Base-by-base conservation (phyloP, 2,329 filamentous ascomycete genomes). In the Penicillium sp. region DNA sequence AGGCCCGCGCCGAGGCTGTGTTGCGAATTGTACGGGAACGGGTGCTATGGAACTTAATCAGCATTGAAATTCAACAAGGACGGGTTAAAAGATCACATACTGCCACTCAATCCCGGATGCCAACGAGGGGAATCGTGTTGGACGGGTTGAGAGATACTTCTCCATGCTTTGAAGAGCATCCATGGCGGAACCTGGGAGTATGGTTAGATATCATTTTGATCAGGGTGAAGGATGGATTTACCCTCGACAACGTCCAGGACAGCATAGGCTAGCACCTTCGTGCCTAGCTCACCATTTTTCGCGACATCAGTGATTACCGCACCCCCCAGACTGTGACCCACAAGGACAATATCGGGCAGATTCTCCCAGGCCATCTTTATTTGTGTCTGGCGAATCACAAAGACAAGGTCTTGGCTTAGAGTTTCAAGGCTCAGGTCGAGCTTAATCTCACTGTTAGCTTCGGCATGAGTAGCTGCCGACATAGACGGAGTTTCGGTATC, bases 101-200 rank as follows among this genome's bases (percentile, higher is more conserved):
- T 99, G 94, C 94, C 94, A 99, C 64, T 95, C 90, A 59, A 99
- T 91, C 6, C 88, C 93, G 3, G 88, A 84, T 57, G 88, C 81
- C 15, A 96, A 62, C 10, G 85, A 88, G n/a, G 84, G 78, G 65
- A 99, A 99, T 2, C 86, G 84, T 7, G 79, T 78, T 0, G 94
- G 94, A 18, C 94, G 83, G 4, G 87, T 91, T 1, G 89, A 86
- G 17, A 99, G 81, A 70, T 97, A 97, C 3, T 87, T 88, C 60
- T 94, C 88, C 94, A 99, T 99, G 71, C 89, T 92, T 70, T 91
- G 86, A 46, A 99, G 80, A 2, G 94, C 93, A 69, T 97, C 94
- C 72, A 99, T 93, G 27, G 94, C 94, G 0, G 90, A 96, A 9
- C 94, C 83, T 77, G 36, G 32, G 2, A 34, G 7, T 13, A 6